Conservation (phyloP, 805 yeast genomes). For the Maudiozyma turicensis region DNA sequence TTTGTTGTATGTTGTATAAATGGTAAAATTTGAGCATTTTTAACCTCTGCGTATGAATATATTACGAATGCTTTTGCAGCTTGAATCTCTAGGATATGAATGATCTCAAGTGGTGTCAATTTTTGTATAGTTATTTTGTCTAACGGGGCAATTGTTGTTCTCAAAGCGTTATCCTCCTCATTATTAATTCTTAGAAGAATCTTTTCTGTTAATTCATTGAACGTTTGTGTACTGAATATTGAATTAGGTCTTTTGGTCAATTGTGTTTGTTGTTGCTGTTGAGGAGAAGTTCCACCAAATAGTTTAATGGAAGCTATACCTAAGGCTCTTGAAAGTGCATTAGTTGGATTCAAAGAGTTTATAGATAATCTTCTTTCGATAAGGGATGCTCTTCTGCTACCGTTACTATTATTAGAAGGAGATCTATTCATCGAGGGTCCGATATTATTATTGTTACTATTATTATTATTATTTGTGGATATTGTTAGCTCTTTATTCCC, state of each 20-base stretch:
- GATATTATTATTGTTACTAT: background rate
- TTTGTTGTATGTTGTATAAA: background rate
- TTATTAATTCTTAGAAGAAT: slow-evolving; percentile 22
- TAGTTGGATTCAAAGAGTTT: slow-evolving; percentile 64
- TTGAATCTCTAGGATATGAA: slow-evolving; percentile 51
- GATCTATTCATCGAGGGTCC: background rate
- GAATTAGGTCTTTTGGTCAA: slow-evolving; percentile 17
- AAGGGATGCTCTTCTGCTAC: slow-evolving; percentile 49
- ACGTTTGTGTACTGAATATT: slow-evolving; percentile 20
- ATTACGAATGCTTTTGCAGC: slow-evolving; percentile 91
- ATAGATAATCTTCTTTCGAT: slow-evolving; percentile 57
- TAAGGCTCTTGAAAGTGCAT: slow-evolving; percentile 80
- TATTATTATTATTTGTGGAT: background rate
- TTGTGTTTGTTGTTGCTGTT: slow-evolving; percentile 17
- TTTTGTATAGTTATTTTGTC: slow-evolving; percentile 9
- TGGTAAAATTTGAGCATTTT: slow-evolving; percentile 77
- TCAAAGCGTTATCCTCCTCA: background rate
- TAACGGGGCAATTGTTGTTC: background rate
- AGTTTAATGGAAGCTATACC: slow-evolving; percentile 81
- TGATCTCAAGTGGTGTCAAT: slow-evolving; percentile 20
- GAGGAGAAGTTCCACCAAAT: slow-evolving; percentile 42
- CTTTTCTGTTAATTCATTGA: slow-evolving; percentile 26
- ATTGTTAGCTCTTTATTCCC: slow-evolving; percentile 2
- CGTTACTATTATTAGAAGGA: slow-evolving; percentile 3
- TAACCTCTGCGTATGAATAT: slow-evolving; percentile 80